These are phyloP conservation scores for Plasmodium chabaudi DNA, from an alignment of 169 alveolate species.

Conservation along the genomic window DNA sequence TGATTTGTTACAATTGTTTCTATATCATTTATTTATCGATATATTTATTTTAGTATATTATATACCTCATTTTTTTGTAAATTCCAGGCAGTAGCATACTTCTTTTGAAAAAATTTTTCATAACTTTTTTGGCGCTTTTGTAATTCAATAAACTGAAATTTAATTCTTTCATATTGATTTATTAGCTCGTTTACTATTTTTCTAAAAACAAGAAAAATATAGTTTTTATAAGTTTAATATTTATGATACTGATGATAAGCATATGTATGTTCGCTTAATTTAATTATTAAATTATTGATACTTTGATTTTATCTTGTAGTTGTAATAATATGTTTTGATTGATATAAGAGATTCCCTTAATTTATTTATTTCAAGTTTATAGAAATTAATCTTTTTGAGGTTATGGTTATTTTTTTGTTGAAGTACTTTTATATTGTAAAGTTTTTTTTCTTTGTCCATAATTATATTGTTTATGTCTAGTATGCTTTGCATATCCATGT, in stretches of 20 bases:
- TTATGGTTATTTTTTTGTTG: constrained; percentile 49
- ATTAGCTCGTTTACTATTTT: constrained; percentile 42
- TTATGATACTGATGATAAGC: too few relatives aligned
- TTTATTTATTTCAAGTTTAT: constrained; percentile 68
- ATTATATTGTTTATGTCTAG: constrained; percentile 32
- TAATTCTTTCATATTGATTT: constrained; percentile 63
- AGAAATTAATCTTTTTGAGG: constrained; percentile 57
- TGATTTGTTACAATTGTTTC: neutral
- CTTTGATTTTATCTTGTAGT: constrained; percentile 71
- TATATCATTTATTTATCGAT: neutral
- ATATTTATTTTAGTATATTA: neutral
- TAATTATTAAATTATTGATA: neutral
- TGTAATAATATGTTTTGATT: constrained; percentile 46
- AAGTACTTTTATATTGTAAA: constrained; percentile 28
- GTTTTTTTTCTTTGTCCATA: constrained; percentile 57
- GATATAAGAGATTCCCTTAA: constrained; percentile 42
- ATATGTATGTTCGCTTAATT: neutral
- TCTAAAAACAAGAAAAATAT: constrained; percentile 6
- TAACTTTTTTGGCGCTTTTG: constrained; percentile 67
- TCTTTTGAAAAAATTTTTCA: constrained; percentile 53
- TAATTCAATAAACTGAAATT: constrained; percentile 55
- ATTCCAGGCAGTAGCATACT: constrained; percentile 63
- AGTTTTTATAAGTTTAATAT: neutral
- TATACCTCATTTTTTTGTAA: constrained; percentile 60
- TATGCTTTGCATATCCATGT: constrained; percentile 20